These are phyloP conservation scores for Curvularia spicifera DNA, from an alignment of 2,329 filamentous ascomycete genomes.

Conservation along the genomic window DNA sequence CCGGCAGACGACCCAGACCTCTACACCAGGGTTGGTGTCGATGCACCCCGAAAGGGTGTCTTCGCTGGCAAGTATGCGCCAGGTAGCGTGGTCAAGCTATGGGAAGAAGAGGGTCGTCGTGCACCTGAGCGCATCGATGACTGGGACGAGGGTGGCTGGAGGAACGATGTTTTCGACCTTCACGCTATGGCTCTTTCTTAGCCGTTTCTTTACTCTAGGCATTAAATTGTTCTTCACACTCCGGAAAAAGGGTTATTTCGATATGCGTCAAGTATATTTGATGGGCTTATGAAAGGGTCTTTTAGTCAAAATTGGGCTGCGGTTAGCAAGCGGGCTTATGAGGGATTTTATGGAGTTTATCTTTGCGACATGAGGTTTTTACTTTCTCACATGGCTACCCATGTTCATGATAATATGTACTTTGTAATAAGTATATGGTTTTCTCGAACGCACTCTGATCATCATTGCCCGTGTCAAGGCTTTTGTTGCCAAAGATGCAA, in stretches of 20 bases:
- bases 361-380: neutral
- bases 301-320: neutral
- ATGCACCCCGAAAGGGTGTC: conserved; percentile 65
- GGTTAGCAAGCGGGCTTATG: neutral
- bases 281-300: neutral
- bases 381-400: neutral
- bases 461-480: neutral
- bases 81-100: conserved; percentile 86
- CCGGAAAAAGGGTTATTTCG: neutral
- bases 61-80: conserved; percentile 89
- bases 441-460: neutral
- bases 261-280: neutral
- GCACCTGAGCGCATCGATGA: conserved; percentile 79
- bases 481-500: neutral
- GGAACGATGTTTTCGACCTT: conserved; percentile 80
- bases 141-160: conserved; percentile 74
- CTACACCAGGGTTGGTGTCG: conserved; percentile 74
- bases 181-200: conserved; percentile 45
- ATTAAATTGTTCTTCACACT: neutral
- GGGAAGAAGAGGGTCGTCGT: conserved; percentile 76
- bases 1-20: conserved; percentile 78
- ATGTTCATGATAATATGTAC: neutral
- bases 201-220: neutral
- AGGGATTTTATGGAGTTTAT: neutral
- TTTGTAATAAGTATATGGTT: neutral